Conservation (phyloP, 2,329 filamentous ascomycete species). For the Macrophomina pseudophaseolina region DNA sequence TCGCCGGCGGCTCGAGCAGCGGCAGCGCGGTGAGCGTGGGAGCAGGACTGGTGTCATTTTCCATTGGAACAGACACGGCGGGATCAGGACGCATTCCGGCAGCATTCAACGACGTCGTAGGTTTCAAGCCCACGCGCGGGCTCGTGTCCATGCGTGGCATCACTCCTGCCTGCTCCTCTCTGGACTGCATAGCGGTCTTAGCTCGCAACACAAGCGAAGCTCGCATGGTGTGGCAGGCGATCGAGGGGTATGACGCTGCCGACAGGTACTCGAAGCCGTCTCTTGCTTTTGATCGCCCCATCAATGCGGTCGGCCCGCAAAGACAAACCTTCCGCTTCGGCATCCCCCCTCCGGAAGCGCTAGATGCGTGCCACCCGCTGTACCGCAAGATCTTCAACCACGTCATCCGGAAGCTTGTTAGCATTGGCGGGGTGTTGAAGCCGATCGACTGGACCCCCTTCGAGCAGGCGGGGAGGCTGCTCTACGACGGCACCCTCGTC, state of each 20-base stretch:
- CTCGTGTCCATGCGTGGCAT: conserved; percentile 63
- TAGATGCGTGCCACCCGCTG: conserved; percentile 49
- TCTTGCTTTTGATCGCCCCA: conserved; percentile 41
- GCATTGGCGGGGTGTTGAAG: conserved; percentile 37
- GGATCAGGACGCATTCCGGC: conserved; percentile 58
- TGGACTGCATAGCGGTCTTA: conserved; percentile 64
- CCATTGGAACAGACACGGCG: conserved; percentile 63
- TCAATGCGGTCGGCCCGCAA: conserved; percentile 42
- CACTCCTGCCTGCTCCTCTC: conserved; percentile 60
- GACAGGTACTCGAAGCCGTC: conserved; percentile 59
- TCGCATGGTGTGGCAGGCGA: conserved; percentile 54
- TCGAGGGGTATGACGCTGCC: conserved; percentile 52
- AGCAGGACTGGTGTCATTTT: conserved; percentile 59
- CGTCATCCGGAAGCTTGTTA: conserved; percentile 35
- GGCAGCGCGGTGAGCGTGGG: conserved; percentile 62
- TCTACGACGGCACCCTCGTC: conserved; percentile 64
- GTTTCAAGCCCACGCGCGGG: conserved; percentile 44
- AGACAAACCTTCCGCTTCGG: conserved; percentile 54
- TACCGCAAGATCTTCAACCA: conserved; percentile 46
- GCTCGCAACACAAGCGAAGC: conserved; percentile 57
- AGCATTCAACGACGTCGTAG: conserved; percentile 31
- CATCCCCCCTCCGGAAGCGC: conserved; percentile 51
- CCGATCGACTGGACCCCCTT: conserved; percentile 48
- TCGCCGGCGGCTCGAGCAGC: conserved; percentile 63
- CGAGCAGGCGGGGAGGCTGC: conserved; percentile 58